Conservation (phyloP, 1,284 basidiomycete genomes). For the Puccinia polysora region DNA sequence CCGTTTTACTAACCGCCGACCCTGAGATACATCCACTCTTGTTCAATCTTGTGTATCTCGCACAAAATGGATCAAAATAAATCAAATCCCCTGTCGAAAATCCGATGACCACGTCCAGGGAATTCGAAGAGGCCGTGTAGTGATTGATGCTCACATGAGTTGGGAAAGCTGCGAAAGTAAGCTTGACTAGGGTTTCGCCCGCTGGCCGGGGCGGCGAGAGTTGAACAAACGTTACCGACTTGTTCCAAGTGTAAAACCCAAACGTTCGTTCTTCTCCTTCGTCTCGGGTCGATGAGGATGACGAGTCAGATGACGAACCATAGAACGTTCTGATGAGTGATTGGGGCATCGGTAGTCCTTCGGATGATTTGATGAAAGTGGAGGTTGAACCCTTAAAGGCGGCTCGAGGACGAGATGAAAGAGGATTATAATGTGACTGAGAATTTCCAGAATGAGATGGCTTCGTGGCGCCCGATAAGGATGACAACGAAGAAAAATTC, state of each 20-base stretch:
- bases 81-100: slow-evolving; percentile 87
- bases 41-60: slow-evolving; percentile 51
- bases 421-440: slow-evolving; percentile 7
- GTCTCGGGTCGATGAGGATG: slow-evolving; percentile 1
- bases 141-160: slow-evolving; percentile 84
- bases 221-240: slow-evolving; percentile 47
- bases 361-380: slow-evolving; percentile 46
- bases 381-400: slow-evolving; percentile 47
- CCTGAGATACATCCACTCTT: slow-evolving; percentile 49
- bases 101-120: slow-evolving; percentile 84
- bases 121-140: slow-evolving; percentile 68
- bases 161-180: slow-evolving; percentile 77
- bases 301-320: slow-evolving; percentile 58
- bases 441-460: neutral
- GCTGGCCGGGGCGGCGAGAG: slow-evolving; percentile 51
- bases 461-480: neutral
- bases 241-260: slow-evolving; percentile 49
- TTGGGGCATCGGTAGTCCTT: slow-evolving; percentile 45
- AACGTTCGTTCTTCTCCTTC: neutral
- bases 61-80: slow-evolving; percentile 62
- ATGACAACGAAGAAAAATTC: slow-evolving; percentile 1
- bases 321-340: slow-evolving; percentile 45
- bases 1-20: slow-evolving; percentile 50
- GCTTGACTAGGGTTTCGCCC: slow-evolving; percentile 72
- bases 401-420: slow-evolving; percentile 44